Conservation (phyloP, 306 rosid genomes). For the Medicago truncatula region MtrunA17r5.0-ANR NC_053044.1:55767001-55767500, state of each 20-base stretch:
- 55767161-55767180: background rate
- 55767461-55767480: constrained; percentile 86
- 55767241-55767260: constrained; percentile 87
- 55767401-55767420: constrained; percentile 1
- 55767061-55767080: constrained; percentile 89
- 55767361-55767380: constrained; percentile 25
- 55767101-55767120: constrained; percentile 78
- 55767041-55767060: constrained; percentile 90
- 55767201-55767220: constrained; percentile 54
- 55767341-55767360: constrained; percentile 34
- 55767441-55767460: constrained; percentile 97
- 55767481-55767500: constrained; percentile 89
- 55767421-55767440: constrained; percentile 46
- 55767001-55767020: constrained; percentile 96
- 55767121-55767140: constrained; percentile 25
- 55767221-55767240: constrained; percentile 45
- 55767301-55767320: constrained; percentile 26
- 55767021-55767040: constrained; percentile 88
- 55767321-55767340: constrained; percentile 5
- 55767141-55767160: constrained; percentile 23
- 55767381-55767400: background rate
- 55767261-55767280: constrained; percentile 15
- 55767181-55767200: constrained; percentile 71
- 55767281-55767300: background rate
- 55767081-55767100: constrained; percentile 97